Evolutionary conservation across 2,329 filamentous ascomycete genomes (phyloP), one percentile per base, ranked within the genome.

Genomic region (Fusarium sp.): DNA sequence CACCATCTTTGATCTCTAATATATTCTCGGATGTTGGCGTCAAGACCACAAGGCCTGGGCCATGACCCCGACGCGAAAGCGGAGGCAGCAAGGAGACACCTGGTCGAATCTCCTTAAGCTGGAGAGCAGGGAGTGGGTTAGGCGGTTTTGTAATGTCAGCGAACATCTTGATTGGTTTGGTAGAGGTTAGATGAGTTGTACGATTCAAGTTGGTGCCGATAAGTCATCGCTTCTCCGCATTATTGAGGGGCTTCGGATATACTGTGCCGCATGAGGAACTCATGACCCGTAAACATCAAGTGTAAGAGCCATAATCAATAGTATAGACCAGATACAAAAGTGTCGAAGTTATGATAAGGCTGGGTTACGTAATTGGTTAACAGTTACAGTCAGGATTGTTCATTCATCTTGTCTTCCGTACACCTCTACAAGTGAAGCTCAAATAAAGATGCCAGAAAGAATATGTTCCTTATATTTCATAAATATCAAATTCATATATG

Each of bases 1-100:
- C 82, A 63, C 59, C 79, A 71, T 75, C 73, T 59, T 59, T 56
- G 43, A 71, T 76, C 34, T 55, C 69, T 38, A 71, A 54, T 3
- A 57, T 70, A 24, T 70, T 73, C 14, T 64, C 45, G 22, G 72
- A 70, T 34, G 76, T 68, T 32, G 63, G 16, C 12, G 74, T 55
- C 10, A 81, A 57, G 55, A 81, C 65, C 22, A 82, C 70, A 9
- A 83, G 71, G 2, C 79, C 81, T 1, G 81, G 81, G 2, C 81
- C 81, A 29, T 77, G 70, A 20, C 80, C 81, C 30, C 77, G 76
- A 30, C 80, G 77, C 22, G 80, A 79, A n/a, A 82, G 76, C 12
- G 81, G 81, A 12, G 68, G 62, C 6, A 76, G 68, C 20, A 80
- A 50, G 16, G 74, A 76, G 5, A 80, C 27, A 4, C 73, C 71